A percentile compares a stretch with the other conserved stretches of the same genome.
Conservation (phyloP, 176 grass and related monocot genomes). For the Oryza coarctata region DNA sequence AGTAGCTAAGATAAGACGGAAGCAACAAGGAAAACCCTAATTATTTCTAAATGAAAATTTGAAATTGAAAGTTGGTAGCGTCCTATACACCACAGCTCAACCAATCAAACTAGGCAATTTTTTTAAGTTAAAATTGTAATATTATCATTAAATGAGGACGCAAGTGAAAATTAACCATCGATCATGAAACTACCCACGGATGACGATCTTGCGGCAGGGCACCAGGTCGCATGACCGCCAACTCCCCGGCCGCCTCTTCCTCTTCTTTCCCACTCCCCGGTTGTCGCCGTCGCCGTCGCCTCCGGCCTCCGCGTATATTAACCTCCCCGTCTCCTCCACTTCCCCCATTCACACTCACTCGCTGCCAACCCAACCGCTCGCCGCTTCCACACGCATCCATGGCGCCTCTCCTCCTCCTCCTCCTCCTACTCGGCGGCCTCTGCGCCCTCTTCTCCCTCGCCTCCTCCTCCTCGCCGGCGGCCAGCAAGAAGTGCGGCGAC, state of each 20-base stretch:
- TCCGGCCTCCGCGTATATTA: constrained; percentile 30
- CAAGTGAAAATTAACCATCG: background rate
- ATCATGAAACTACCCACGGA: constrained; percentile 19
- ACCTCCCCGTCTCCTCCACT: background rate
- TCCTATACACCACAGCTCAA: too few species aligned
- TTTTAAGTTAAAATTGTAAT: background rate
- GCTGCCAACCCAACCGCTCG: background rate
- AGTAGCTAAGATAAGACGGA: too few species aligned
- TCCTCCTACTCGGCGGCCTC: constrained; percentile 55
- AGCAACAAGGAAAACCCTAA: too few species aligned
- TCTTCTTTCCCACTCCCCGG: background rate
- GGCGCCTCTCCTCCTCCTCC: constrained; percentile 56
- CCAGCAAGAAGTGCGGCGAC: constrained; percentile 38
- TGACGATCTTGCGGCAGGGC: constrained; percentile 40
- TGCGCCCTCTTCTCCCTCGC: constrained; percentile 35
- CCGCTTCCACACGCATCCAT: background rate
- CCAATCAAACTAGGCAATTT: too few species aligned
- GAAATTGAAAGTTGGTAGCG: too few species aligned
- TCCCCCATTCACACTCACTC: constrained; percentile 45
- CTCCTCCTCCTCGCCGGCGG: constrained; percentile 4
- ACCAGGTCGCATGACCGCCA: constrained; percentile 28
- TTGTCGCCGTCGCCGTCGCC: background rate
- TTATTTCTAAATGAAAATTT: too few species aligned
- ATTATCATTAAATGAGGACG: background rate
- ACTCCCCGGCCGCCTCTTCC: constrained; percentile 23